These are phyloP conservation scores for Aureobasidium sp. DNA, from an alignment of 2,329 filamentous ascomycete genomes.

Conservation along the genomic window DNA sequence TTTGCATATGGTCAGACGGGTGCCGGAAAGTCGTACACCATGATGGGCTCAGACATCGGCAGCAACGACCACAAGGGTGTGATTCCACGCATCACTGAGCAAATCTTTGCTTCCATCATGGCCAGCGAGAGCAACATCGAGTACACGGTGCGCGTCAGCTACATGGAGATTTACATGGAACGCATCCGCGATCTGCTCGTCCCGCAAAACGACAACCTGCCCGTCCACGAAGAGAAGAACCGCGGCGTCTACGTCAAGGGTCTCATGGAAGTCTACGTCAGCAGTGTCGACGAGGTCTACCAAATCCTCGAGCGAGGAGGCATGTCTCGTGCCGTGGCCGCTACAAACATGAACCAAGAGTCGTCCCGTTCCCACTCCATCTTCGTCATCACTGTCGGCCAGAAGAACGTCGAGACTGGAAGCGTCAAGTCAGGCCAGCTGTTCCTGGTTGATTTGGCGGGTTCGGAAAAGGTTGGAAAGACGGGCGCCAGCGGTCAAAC, in stretches of 20 bases:
- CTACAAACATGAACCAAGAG: slow-evolving; percentile 99
- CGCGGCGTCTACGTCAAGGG: slow-evolving; percentile 95
- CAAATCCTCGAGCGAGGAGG: slow-evolving; percentile 94
- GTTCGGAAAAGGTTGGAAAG: slow-evolving; percentile 97
- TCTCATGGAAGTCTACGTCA: slow-evolving; percentile 88
- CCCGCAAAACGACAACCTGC: slow-evolving; percentile 90
- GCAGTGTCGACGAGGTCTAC: slow-evolving; percentile 90
- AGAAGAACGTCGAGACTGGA: slow-evolving; percentile 95
- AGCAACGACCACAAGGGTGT: slow-evolving; percentile 83
- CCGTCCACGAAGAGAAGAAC: slow-evolving; percentile 96
- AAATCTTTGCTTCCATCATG: slow-evolving; percentile 94
- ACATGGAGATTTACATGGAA: slow-evolving; percentile 99
- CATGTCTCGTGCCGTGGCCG: slow-evolving; percentile 78
- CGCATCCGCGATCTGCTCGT: slow-evolving; percentile 86
- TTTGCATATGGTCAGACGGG: slow-evolving; percentile 98
- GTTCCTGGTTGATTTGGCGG: slow-evolving; percentile 94
- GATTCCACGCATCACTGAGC: slow-evolving; percentile 92
- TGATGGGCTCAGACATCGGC: slow-evolving; percentile 95
- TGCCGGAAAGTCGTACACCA: slow-evolving; percentile 97
- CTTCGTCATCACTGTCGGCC: slow-evolving; percentile 91
- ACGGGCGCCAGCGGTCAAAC: slow-evolving; percentile 96
- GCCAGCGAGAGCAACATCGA: slow-evolving; percentile 88
- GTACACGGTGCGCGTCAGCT: slow-evolving; percentile 96
- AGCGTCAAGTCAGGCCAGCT: slow-evolving; percentile 94
- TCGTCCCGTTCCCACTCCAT: slow-evolving; percentile 98